Conservation (phyloP, 225 moss, liverwort and hornwort genomes). For the Thuidium tamariscinum region DNA sequence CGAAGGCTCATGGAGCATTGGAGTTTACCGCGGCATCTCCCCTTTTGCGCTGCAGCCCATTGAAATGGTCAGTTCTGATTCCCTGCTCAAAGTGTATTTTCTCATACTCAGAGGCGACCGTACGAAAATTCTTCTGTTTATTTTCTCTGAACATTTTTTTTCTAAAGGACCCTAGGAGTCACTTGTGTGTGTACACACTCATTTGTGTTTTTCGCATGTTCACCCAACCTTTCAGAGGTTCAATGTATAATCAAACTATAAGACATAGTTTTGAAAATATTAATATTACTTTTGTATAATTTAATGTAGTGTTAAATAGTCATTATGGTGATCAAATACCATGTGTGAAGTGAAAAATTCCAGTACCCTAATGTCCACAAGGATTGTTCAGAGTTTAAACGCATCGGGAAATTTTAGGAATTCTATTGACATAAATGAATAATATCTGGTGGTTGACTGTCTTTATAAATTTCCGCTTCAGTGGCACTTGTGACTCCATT, state of each 20-base stretch:
- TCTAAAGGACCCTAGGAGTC: background rate
- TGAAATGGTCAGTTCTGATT: constrained; percentile 52
- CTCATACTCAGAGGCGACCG: background rate
- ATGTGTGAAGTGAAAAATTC: background rate
- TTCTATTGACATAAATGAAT: background rate
- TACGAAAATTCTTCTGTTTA: background rate
- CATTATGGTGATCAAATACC: background rate
- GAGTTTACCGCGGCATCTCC: constrained; percentile 60
- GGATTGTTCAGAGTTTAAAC: background rate
- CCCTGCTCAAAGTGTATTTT: background rate
- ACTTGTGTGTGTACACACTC: background rate
- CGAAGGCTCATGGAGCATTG: constrained; percentile 96
- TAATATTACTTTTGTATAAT: background rate
- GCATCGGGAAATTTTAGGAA: background rate
- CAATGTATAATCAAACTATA: background rate
- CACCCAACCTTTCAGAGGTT: no score
- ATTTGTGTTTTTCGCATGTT: background rate
- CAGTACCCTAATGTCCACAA: background rate
- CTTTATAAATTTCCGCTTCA: background rate
- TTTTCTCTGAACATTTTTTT: background rate
- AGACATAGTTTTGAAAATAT: background rate
- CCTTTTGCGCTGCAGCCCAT: constrained; percentile 71
- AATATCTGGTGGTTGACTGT: background rate
- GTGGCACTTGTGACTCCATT: background rate
- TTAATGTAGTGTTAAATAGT: background rate